These are phyloP conservation scores for Chaetomiaceae sp. DNA, from an alignment of 2,329 filamentous ascomycete species.

Conservation along the genomic window DNA sequence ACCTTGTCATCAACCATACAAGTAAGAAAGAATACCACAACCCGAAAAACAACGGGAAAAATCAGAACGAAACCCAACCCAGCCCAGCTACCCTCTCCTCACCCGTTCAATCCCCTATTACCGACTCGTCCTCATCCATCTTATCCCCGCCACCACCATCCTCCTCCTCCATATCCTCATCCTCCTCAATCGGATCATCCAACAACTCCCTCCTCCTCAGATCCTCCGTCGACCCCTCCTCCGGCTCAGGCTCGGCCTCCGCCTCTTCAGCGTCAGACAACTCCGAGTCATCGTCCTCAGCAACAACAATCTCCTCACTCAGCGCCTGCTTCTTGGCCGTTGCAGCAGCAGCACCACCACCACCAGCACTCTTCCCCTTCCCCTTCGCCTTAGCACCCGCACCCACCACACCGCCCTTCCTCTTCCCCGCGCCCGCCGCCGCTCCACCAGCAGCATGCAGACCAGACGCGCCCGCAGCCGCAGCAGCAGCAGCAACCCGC, in stretches of 20 bases:
- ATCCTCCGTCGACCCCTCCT: constrained; percentile 57
- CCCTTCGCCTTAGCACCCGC: constrained; percentile 27
- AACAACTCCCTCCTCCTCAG: constrained; percentile 50
- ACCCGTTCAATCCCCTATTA: constrained; percentile 41
- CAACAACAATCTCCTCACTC: constrained; percentile 44
- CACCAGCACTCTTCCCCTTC: constrained; percentile 26
- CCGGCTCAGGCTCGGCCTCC: constrained; percentile 37
- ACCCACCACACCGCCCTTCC: constrained; percentile 30
- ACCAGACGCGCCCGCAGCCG: no score
- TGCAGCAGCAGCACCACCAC: no score
- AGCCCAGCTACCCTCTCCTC: neutral
- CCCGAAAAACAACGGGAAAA: neutral
- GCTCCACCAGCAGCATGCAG: no score
- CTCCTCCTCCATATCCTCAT: constrained; percentile 35
- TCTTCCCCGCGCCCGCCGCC: constrained; percentile 30
- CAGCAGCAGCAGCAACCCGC: constrained; percentile 26
- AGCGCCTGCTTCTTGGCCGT: constrained; percentile 30
- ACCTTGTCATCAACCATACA: constrained; percentile 4
- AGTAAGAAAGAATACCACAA: neutral
- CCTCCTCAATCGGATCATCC: constrained; percentile 42
- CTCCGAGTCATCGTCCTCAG: constrained; percentile 36
- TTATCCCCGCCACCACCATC: constrained; percentile 29
- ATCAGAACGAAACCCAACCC: neutral
- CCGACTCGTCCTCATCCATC: constrained; percentile 41
- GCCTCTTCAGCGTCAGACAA: constrained; percentile 23